phyloP scores from a whole-genome alignment of 768 basidiomycete genomes.

The Podaxis pistillaris region DNA sequence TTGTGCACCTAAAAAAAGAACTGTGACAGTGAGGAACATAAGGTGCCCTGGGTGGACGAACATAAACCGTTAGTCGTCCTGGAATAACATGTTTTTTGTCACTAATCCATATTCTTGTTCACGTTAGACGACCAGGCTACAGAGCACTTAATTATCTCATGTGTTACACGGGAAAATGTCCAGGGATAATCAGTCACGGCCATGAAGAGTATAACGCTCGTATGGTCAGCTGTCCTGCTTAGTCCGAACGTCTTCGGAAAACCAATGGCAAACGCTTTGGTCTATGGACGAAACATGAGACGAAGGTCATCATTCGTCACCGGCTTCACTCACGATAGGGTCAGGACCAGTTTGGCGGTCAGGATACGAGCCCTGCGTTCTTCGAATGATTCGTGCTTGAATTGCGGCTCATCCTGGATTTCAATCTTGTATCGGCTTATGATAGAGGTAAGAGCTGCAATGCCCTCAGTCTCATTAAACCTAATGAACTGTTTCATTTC shows the following conservation, averaged over 20 bases:
- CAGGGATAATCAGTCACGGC: not conserved
- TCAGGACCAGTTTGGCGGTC: slow-evolving; percentile 32
- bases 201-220: not conserved
- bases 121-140: too few species aligned
- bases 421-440: slow-evolving; percentile 45
- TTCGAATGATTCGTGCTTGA: slow-evolving; percentile 44
- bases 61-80: too few species aligned
- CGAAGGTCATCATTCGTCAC: not conserved
- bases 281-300: slow-evolving; percentile 12
- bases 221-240: not conserved
- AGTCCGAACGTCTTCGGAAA: slow-evolving; percentile 15
- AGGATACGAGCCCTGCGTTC: slow-evolving; percentile 43
- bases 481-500: slow-evolving; percentile 20
- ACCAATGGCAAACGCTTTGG: slow-evolving; percentile 25
- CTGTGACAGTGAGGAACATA: too few species aligned
- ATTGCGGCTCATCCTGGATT: slow-evolving; percentile 49
- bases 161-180: not conserved
- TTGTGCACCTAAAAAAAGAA: too few species aligned
- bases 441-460: slow-evolving; percentile 50
- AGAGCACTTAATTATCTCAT: too few species aligned
- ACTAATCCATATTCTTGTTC: too few species aligned
- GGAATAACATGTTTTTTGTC: too few species aligned
- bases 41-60: too few species aligned
- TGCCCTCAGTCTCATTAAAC: slow-evolving; percentile 52
- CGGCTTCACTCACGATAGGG: slow-evolving; percentile 39